These are phyloP conservation scores for Protomyces macrosporus DNA, from an alignment of 1,139 yeast genomes.

Conservation along the genomic window DNA sequence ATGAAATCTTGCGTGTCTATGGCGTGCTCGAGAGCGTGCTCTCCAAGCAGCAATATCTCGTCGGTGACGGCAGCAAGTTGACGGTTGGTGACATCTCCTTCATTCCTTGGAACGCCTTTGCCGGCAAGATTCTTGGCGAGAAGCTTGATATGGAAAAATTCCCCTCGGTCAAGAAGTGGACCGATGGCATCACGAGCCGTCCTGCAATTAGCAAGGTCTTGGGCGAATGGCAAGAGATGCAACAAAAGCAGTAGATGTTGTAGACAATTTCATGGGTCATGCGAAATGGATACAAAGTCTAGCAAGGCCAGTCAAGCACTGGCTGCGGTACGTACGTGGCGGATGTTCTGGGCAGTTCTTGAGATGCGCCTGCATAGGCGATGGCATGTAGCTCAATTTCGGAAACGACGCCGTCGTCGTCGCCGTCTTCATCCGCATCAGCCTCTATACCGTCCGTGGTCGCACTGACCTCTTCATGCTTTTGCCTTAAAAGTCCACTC, in stretches of 20 bases:
- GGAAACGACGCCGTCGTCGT: too few relatives aligned
- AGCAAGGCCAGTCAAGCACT: too few relatives aligned
- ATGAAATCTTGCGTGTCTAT: conserved; percentile 87
- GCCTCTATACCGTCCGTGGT: too few relatives aligned
- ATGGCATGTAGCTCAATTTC: too few relatives aligned
- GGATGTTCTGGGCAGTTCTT: too few relatives aligned
- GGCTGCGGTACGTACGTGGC: too few relatives aligned
- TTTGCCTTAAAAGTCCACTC: too few relatives aligned
- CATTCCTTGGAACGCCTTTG: conserved; percentile 23
- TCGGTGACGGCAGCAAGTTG: conserved; percentile 24
- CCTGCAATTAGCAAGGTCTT: conserved; percentile 14
- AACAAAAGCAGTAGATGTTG: not conserved
- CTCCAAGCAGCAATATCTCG: conserved; percentile 79
- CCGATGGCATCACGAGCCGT: conserved; percentile 8
- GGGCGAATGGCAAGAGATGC: conserved; percentile 11
- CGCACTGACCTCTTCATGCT: too few relatives aligned
- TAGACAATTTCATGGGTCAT: too few relatives aligned
- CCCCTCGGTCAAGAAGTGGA: conserved; percentile 14
- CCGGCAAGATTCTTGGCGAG: conserved; percentile 19
- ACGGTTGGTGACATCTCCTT: conserved; percentile 28
- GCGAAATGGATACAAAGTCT: too few relatives aligned
- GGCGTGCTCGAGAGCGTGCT: conserved; percentile 94
- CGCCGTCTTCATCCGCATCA: too few relatives aligned
- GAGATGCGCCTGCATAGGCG: too few relatives aligned
- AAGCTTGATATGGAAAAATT: conserved; percentile 9